These are phyloP conservation scores for Zygoascus bituminiphila DNA, from an alignment of 805 yeast genomes.

Conservation along the genomic window DNA sequence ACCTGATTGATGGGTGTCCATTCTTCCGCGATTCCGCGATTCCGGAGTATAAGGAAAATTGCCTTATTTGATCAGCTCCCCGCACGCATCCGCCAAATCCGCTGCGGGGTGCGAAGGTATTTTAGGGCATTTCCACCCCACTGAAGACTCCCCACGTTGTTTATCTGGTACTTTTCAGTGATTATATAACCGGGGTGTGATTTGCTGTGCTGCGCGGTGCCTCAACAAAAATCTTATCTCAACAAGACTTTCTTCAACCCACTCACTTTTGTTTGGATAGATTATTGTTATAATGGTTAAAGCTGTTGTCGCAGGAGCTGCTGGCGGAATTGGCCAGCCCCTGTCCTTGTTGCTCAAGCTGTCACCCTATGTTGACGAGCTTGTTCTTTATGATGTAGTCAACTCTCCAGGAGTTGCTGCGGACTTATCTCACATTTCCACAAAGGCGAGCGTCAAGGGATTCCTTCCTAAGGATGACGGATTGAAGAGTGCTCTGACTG, in stretches of 20 bases:
- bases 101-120: background rate
- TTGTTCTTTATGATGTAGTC: slow-evolving; percentile 79
- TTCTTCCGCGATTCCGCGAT: no score
- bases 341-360: slow-evolving; percentile 72
- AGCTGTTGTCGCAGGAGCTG: slow-evolving; percentile 69
- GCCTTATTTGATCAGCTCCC: no score
- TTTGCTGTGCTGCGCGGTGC: background rate
- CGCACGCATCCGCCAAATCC: background rate
- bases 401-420: slow-evolving; percentile 82
- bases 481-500: slow-evolving; percentile 59
- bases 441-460: slow-evolving; percentile 52
- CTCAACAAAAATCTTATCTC: background rate
- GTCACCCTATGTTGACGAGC: slow-evolving; percentile 50
- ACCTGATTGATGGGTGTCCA: no score
- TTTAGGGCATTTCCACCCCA: background rate
- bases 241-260: background rate
- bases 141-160: no score
- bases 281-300: slow-evolving; percentile 22
- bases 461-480: slow-evolving; percentile 59
- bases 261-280: background rate
- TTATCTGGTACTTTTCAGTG: background rate
- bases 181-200: background rate
- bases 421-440: slow-evolving; percentile 75
- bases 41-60: no score
- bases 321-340: slow-evolving; percentile 94